Percentiles rank a stretch among this genome's conserved stretches.
These are phyloP conservation scores for Coemansia sp. DNA, from an alignment of 192 early-diverging fungal genomes.

Conservation along the genomic window DNA sequence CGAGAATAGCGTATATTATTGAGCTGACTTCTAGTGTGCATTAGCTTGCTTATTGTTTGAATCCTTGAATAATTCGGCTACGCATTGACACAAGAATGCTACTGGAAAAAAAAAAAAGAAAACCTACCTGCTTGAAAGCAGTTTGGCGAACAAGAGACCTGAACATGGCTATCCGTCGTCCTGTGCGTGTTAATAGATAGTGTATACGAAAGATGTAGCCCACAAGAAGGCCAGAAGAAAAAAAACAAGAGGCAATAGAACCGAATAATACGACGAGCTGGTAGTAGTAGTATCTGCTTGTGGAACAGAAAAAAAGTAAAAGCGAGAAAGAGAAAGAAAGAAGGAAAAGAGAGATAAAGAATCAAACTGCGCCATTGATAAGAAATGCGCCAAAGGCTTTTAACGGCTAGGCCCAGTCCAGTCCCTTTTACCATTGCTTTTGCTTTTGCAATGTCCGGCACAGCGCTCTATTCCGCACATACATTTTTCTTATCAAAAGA, in stretches of 20 bases:
- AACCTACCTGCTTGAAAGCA: slow-evolving; percentile 48
- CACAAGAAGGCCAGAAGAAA: slow-evolving; percentile 4
- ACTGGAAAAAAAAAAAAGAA: background rate
- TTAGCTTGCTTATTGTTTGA: background rate
- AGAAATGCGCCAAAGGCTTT: too few relatives aligned
- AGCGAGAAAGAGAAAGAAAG: background rate
- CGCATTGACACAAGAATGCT: background rate
- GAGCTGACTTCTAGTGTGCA: background rate
- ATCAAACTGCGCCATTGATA: background rate
- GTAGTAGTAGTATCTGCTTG: background rate
- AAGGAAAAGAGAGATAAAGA: background rate
- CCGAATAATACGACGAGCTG: background rate
- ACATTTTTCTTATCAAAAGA: too few relatives aligned
- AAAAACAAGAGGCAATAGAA: background rate
- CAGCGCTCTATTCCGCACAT: too few relatives aligned
- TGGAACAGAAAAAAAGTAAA: background rate
- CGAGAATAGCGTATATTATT: background rate
- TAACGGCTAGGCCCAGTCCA: too few relatives aligned
- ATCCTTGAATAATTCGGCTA: background rate
- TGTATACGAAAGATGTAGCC: background rate
- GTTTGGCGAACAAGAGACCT: slow-evolving; percentile 44
- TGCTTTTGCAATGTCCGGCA: too few relatives aligned
- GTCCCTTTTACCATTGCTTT: too few relatives aligned
- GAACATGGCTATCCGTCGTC: slow-evolving; percentile 25
- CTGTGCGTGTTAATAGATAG: slow-evolving; percentile 7